Percentiles rank a stretch among this genome's conserved stretches.
These are phyloP conservation scores for Acacia concinna DNA, from an alignment of 331 rosid species.

Conservation along the genomic window DNA sequence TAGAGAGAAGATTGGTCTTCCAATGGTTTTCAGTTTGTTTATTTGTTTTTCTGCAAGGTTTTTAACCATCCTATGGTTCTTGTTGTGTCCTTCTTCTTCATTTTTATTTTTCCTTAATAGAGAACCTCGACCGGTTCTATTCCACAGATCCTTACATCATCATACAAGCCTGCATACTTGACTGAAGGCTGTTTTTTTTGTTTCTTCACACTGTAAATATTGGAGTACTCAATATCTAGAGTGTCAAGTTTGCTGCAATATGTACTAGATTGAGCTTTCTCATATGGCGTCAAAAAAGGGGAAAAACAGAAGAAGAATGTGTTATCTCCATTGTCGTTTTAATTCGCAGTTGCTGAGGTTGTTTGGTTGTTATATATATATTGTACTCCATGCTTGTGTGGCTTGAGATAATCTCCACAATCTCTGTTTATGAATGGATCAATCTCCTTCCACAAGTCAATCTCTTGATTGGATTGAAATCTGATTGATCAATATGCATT, in stretches of 20 bases:
- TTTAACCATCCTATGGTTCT: conserved; percentile 42
- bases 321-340: conserved; percentile 24
- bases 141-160: conserved; percentile 44
- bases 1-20: conserved; percentile 47
- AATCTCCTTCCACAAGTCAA: neutral
- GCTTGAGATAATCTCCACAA: neutral
- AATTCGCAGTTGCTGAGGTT: neutral
- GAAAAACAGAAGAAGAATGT: neutral
- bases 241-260: conserved; percentile 50
- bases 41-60: conserved; percentile 30
- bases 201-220: conserved; percentile 48
- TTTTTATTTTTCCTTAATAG: conserved; percentile 26
- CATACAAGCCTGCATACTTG: conserved; percentile 50
- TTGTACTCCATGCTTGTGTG: neutral
- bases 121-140: conserved; percentile 12
- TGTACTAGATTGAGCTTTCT: conserved; percentile 31
- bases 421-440: neutral
- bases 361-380: neutral
- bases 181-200: conserved; percentile 46
- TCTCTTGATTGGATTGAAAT: neutral
- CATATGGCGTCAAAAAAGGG: conserved; percentile 5
- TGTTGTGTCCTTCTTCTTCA: conserved; percentile 39
- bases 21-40: conserved; percentile 41
- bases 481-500: neutral
- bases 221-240: conserved; percentile 53